These are phyloP conservation scores for Coniophora puteana DNA, from an alignment of 1,284 basidiomycete genomes.

Conservation along the genomic window DNA sequence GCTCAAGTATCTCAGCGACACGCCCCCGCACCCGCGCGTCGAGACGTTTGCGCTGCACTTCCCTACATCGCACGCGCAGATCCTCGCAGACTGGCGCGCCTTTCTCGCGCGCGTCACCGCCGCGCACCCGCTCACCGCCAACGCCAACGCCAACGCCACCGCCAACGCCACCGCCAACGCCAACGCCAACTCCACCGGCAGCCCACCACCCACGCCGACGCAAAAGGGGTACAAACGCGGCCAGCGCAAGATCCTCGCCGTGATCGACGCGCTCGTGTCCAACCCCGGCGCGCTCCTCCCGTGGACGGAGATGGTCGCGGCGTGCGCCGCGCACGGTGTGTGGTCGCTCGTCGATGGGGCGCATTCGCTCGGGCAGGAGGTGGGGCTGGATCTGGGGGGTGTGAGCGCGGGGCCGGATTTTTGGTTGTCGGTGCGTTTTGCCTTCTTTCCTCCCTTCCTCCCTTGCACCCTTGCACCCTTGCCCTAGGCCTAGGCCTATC, in stretches of 20 bases:
- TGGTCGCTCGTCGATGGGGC: constrained; percentile 81
- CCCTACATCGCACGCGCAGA: constrained; percentile 60
- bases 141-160: too few species aligned
- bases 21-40: constrained; percentile 46
- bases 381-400: constrained; percentile 57
- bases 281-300: constrained; percentile 73
- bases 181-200: too few species aligned
- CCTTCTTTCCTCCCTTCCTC: neutral
- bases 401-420: constrained; percentile 67
- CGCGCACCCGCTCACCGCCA: neutral
- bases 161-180: too few species aligned
- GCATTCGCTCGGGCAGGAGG: constrained; percentile 76
- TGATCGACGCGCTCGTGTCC: constrained; percentile 75
- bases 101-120: constrained; percentile 29
- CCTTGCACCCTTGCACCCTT: neutral
- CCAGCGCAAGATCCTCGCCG: constrained; percentile 55
- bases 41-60: constrained; percentile 53
- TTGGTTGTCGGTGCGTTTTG: constrained; percentile 65
- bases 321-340: constrained; percentile 68
- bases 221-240: too few species aligned
- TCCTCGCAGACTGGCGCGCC: constrained; percentile 52
- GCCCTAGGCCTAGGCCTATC: neutral
- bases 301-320: constrained; percentile 72
- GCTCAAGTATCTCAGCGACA: constrained; percentile 58
- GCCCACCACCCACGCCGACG: too few species aligned